Conservation (phyloP, 371 early-diverging fungal species). For the Syncephalastrum monosporum region DNA sequence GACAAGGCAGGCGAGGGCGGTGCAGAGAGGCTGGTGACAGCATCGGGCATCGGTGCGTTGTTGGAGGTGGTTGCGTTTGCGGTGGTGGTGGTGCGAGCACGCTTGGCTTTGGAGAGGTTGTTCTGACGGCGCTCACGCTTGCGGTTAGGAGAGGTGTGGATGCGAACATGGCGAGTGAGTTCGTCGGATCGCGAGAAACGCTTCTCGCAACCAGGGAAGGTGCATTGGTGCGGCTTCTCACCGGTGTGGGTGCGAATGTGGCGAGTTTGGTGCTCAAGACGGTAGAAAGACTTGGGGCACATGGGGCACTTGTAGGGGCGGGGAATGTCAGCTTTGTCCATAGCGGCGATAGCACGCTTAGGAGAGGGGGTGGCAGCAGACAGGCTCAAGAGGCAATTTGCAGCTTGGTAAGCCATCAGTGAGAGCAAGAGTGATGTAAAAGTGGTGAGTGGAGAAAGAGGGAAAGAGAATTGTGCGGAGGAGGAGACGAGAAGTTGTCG, state of each 20-base stretch:
- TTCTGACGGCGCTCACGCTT: conserved; percentile 14
- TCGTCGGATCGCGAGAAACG: conserved; percentile 76
- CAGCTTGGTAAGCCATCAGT: conserved; percentile 32
- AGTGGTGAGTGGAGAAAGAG: conserved; percentile 7
- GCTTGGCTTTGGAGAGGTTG: conserved; percentile 8
- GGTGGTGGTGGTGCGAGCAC: conserved; percentile 18
- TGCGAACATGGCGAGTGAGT: conserved; percentile 63
- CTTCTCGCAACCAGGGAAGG: conserved; percentile 69
- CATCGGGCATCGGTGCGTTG: conserved; percentile 9
- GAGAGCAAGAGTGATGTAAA: neutral
- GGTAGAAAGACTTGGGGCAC: conserved; percentile 64
- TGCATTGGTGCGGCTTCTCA: conserved; percentile 79
- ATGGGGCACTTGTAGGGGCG: conserved; percentile 68
- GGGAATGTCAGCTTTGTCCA: conserved; percentile 45
- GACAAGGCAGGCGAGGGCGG: conserved; percentile 54
- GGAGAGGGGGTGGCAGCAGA: conserved; percentile 28
- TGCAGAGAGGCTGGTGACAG: conserved; percentile 10
- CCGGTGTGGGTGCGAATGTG: conserved; percentile 85
- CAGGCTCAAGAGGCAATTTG: conserved; percentile 36
- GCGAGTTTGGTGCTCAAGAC: conserved; percentile 71
- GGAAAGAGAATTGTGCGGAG: conserved; percentile 9
- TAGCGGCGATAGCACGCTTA: conserved; percentile 31
- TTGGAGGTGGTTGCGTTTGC: conserved; percentile 20
- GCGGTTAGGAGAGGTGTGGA: conserved; percentile 53
- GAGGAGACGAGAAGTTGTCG: neutral